phyloP scores from a whole-genome alignment of 148 eudicot species.

The Amaranthus cruentus region DNA sequence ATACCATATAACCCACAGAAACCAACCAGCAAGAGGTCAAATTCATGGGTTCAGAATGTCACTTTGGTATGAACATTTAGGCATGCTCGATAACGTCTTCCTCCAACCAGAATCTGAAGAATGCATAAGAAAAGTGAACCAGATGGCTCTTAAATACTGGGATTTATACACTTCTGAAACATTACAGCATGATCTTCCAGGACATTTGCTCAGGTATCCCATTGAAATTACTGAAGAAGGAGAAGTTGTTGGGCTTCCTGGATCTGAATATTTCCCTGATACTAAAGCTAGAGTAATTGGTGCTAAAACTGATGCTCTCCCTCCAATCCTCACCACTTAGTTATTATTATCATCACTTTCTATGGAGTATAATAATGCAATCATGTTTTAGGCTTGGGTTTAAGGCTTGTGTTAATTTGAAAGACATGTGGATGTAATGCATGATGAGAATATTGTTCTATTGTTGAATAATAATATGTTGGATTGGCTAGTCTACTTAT shows the following conservation, averaged over 20 bases:
- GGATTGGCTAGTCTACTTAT: too few relatives aligned
- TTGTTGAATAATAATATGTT: neutral
- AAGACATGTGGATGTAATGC: too few relatives aligned
- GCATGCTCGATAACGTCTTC: constrained; percentile 33
- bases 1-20: constrained; percentile 26
- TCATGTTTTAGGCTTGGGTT: too few relatives aligned
- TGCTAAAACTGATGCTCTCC: constrained; percentile 28
- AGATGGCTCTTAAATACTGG: constrained; percentile 36
- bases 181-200: constrained; percentile 35
- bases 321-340: constrained; percentile 54
- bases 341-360: neutral
- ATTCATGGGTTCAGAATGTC: constrained; percentile 48
- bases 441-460: neutral
- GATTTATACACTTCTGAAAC: constrained; percentile 30
- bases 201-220: constrained; percentile 43
- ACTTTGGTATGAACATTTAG: constrained; percentile 48
- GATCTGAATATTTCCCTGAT: constrained; percentile 30
- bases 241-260: constrained; percentile 34
- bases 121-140: constrained; percentile 43
- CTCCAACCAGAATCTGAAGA: constrained; percentile 30
- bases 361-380: too few relatives aligned
- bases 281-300: constrained; percentile 35
- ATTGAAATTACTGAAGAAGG: constrained; percentile 30
- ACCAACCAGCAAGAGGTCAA: constrained; percentile 34
- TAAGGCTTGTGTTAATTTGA: too few relatives aligned